phyloP scores from a whole-genome alignment of 768 basidiomycete species.

The Lentinula guzmanii region DNA sequence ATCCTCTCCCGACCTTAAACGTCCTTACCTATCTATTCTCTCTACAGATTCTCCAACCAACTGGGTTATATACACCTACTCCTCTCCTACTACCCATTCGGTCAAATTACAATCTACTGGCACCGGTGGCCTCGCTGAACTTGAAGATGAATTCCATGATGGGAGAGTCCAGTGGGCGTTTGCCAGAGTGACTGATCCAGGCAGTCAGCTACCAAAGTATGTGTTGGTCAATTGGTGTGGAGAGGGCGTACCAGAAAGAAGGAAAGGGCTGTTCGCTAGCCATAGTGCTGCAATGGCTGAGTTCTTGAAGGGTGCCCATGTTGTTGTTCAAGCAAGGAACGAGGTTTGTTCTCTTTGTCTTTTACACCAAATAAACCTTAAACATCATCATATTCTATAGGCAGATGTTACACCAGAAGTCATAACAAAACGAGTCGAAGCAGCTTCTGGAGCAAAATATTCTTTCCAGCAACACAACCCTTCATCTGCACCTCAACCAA shows the following conservation, averaged over 20 bases:
- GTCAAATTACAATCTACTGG: slow-evolving; percentile 86
- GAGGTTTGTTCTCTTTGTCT: slow-evolving; percentile 45
- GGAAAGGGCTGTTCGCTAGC: slow-evolving; percentile 90
- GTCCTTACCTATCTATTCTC: neutral
- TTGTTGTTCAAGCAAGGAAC: slow-evolving; percentile 80
- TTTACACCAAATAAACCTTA: no score
- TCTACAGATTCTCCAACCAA: neutral
- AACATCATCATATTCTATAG: slow-evolving; percentile 25
- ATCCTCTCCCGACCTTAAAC: neutral
- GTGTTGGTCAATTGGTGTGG: slow-evolving; percentile 98
- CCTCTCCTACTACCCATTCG: slow-evolving; percentile 34
- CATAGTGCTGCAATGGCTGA: slow-evolving; percentile 77
- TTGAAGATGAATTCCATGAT: slow-evolving; percentile 94
- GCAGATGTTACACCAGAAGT: slow-evolving; percentile 72
- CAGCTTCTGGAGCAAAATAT: slow-evolving; percentile 88
- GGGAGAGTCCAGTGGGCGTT: slow-evolving; percentile 96
- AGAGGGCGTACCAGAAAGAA: slow-evolving; percentile 87
- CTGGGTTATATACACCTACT: slow-evolving; percentile 75
- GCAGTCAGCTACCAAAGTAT: slow-evolving; percentile 84
- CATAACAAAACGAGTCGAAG: slow-evolving; percentile 84
- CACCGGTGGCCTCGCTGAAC: slow-evolving; percentile 81
- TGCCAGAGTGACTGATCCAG: slow-evolving; percentile 76
- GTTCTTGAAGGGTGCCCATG: slow-evolving; percentile 80
- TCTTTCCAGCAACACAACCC: slow-evolving; percentile 75
- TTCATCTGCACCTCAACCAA: slow-evolving; percentile 56